Evolutionary conservation across 176 grass and related monocot species (phyloP), one percentile per base, ranked within the genome.

Genomic region (Aegilops tauschii): DNA sequence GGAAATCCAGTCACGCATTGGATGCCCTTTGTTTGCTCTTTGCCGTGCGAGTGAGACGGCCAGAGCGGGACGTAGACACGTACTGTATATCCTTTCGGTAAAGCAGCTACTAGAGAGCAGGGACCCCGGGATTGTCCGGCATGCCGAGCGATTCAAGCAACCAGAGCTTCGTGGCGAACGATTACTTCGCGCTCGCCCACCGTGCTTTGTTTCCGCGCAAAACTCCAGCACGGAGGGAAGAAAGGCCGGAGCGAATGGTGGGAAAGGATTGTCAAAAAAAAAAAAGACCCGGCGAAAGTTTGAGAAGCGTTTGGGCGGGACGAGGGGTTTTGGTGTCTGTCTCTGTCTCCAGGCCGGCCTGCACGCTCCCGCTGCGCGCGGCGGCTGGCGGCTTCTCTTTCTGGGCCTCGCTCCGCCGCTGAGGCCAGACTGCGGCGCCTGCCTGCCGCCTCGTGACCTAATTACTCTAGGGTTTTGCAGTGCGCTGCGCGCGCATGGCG

Each of bases 341-440:
- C 20, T 74, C 27, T 83, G 80, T 80, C 89, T 80, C 85, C 67
- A 49, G 9, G 34, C 35, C 75, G 75, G 75, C 67, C 44, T 83
- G 89, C 84, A 83, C 65, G 84, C 84, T 56, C 65, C 79, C 84
- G 20, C 73, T 65, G 78, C 73, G n/a, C 79, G 84, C 79, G 88
- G 79, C 88, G 67, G 76, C 56, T 21, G 56, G 71, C 78, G 27
- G 71, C 9, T 80, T 12, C 63, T 20, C 29, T 3, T 75, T 44
- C 61, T 61, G 36, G 87, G 80, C 40, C 5, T 61, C 3, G 54
- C 54, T 37, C 56, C 31, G 11, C 20, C 32, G 56, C 56, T 59
- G 32, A 69, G 5, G 16, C 81, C 79, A 68, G 76, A 45, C 56
- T 42, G 59, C 78, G 54, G 54, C 61, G 45, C 71, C 72, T 16